Evolutionary conservation across 2,329 filamentous ascomycete species (phyloP).

Genomic region (Sphaerostilbella broomeana): DNA sequence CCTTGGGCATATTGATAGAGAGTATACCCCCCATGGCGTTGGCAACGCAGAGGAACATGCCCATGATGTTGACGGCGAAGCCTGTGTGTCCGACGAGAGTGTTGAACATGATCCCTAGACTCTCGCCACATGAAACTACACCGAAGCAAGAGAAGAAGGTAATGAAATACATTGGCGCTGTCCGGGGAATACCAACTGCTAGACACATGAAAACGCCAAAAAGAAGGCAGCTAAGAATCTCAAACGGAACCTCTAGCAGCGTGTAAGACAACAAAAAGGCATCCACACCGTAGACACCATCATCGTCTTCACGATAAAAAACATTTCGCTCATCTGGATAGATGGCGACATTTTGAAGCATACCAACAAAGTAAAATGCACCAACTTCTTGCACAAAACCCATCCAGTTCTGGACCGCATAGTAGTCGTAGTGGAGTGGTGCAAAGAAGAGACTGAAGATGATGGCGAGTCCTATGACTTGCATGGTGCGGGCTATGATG

Average conservation of each 20-base stretch:
- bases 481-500: constrained; percentile 58
- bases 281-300: constrained; percentile 63
- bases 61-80: constrained; percentile 68
- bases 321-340: constrained; percentile 68
- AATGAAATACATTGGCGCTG: constrained; percentile 59
- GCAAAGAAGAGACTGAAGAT: constrained; percentile 64
- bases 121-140: constrained; percentile 70
- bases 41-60: constrained; percentile 61
- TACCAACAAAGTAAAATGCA: constrained; percentile 67
- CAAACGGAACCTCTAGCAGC: constrained; percentile 64
- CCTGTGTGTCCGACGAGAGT: constrained; percentile 67
- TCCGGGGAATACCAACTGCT: constrained; percentile 58
- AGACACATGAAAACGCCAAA: constrained; percentile 60
- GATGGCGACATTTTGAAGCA: constrained; percentile 71
- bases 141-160: constrained; percentile 63
- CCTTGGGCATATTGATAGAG: constrained; percentile 59
- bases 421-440: constrained; percentile 62
- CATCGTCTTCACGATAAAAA: constrained; percentile 69
- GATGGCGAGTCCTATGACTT: constrained; percentile 57
- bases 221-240: constrained; percentile 56
- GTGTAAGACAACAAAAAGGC: constrained; percentile 67
- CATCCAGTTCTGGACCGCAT: constrained; percentile 62
- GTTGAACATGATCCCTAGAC: constrained; percentile 72
- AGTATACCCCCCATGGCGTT: constrained; percentile 66
- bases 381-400: constrained; percentile 67